Conservation (phyloP, 768 basidiomycete species). For the Roridomyces roridus region DNA sequence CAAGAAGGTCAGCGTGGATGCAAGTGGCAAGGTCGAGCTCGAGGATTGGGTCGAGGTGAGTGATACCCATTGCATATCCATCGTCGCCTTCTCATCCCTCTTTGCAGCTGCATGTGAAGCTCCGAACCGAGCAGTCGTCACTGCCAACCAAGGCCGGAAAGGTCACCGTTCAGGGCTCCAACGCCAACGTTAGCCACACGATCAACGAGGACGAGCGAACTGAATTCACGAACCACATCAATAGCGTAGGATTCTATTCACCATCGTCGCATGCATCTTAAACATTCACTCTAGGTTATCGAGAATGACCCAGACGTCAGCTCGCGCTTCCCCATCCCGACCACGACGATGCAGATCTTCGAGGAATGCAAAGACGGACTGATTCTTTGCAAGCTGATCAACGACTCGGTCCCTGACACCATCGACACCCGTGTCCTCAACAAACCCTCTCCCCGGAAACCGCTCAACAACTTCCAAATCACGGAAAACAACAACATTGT, state of each 20-base stretch:
- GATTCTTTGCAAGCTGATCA: slow-evolving; percentile 97
- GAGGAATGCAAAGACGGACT: slow-evolving; percentile 96
- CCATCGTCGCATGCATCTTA: neutral
- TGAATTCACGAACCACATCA: slow-evolving; percentile 99
- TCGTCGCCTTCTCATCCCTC: too few relatives aligned
- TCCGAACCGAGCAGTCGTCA: slow-evolving; percentile 53
- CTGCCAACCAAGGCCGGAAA: slow-evolving; percentile 79
- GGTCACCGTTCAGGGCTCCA: slow-evolving; percentile 93
- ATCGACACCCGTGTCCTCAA: slow-evolving; percentile 99
- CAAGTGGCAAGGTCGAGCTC: slow-evolving; percentile 93
- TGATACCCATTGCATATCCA: too few relatives aligned
- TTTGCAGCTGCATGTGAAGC: slow-evolving; percentile 79
- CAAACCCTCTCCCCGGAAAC: slow-evolving; percentile 79
- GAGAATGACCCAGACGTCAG: slow-evolving; percentile 90
- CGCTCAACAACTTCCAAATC: slow-evolving; percentile 97
- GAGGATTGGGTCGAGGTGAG: slow-evolving; percentile 98
- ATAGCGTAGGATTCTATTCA: slow-evolving; percentile 62
- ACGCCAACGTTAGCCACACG: slow-evolving; percentile 94
- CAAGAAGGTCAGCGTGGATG: slow-evolving; percentile 93
- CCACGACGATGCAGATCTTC: slow-evolving; percentile 97
- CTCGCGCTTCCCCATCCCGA: slow-evolving; percentile 87
- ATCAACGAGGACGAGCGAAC: slow-evolving; percentile 95
- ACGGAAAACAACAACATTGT: slow-evolving; percentile 99
- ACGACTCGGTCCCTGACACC: slow-evolving; percentile 98
- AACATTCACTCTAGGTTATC: slow-evolving; percentile 69